Evolutionary conservation across 2,329 filamentous ascomycete species (phyloP).

Genomic region (Colletotrichum godetiae): DNA sequence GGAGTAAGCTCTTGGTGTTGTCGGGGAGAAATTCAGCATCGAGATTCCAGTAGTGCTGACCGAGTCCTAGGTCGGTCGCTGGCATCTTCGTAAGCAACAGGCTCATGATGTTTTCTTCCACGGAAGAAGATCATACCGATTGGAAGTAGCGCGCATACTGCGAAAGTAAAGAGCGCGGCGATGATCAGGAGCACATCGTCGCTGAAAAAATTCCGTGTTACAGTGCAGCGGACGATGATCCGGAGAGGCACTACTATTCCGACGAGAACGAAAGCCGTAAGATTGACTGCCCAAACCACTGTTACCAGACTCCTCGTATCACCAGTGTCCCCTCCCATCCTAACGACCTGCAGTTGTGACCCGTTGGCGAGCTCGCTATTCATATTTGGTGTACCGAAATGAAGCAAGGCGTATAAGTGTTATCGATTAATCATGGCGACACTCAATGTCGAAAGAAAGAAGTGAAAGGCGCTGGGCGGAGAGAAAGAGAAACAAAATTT

Average conservation of each 20-base stretch:
- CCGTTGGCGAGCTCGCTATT: conserved; percentile 1
- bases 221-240: conserved; percentile 26
- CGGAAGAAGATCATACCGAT: conserved; percentile 1
- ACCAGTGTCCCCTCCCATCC: background rate
- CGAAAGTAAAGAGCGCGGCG: conserved; percentile 31
- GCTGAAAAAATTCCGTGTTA: conserved; percentile 28
- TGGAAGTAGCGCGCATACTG: conserved; percentile 23
- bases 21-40: background rate
- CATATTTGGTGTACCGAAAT: background rate
- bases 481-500: background rate
- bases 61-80: conserved; percentile 28
- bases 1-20: conserved; percentile 2
- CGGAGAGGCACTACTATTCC: conserved; percentile 22
- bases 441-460: conserved; percentile 1
- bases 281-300: conserved; percentile 28
- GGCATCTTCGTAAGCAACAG: background rate
- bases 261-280: conserved; percentile 30
- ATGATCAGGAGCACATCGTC: conserved; percentile 33
- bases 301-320: conserved; percentile 14
- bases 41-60: conserved; percentile 26
- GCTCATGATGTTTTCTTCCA: too few relatives aligned
- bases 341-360: background rate
- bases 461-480: background rate
- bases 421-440: conserved; percentile 11
- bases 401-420: background rate